Base-by-base conservation (phyloP, 2,329 filamentous ascomycete genomes). In the Scytalidium lignicola region DNA sequence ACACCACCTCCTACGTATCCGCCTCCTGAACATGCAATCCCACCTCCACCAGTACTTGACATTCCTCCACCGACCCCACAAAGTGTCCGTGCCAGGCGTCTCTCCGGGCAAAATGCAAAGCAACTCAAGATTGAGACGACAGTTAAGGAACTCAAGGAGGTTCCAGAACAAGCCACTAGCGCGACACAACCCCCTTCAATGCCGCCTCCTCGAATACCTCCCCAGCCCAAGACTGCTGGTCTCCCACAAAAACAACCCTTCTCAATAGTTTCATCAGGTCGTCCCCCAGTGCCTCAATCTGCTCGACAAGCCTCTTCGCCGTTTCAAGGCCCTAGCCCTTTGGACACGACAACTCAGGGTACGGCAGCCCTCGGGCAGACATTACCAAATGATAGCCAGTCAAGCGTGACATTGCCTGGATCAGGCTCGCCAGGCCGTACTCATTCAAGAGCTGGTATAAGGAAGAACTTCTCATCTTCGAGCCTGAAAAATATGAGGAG, bases 101-200 rank as follows among this genome's bases (percentile, higher is more conserved):
- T 95, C 26, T 96, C 91, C 3, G 88, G 86, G 7, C 85, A 89
- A 58, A 89, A 88, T 59, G 72, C 80, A 13, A 91, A 88, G 64
- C 87, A 91, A 61, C 73, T 97, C 45, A 95, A 90, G 69, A 96
- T 97, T 49, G 89, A 96, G 66, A 96, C 90, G 3, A 48, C 58
- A n/a, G 43, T 51, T 9, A 60, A 50, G 42, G 39, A 51, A 10
- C 40, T 53, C 17, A 42, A 45, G 21, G 32, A 37, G 32, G n/a
- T 37, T 17, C 32, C 32, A 37, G 53, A 45, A n/a, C 50, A 50
- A 44, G 32, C 39, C 43, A 50, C 48, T 21, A 55, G 54, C 19
- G 48, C 55, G 18, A 53, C 50, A n/a, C 42, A 58, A 32, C 58
- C 58, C 39, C 55, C 58, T 18, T 56, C 54, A 7, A 62, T 61